Conservation (phyloP, 768 basidiomycete genomes). For the Cantharellus anzutake region DNA sequence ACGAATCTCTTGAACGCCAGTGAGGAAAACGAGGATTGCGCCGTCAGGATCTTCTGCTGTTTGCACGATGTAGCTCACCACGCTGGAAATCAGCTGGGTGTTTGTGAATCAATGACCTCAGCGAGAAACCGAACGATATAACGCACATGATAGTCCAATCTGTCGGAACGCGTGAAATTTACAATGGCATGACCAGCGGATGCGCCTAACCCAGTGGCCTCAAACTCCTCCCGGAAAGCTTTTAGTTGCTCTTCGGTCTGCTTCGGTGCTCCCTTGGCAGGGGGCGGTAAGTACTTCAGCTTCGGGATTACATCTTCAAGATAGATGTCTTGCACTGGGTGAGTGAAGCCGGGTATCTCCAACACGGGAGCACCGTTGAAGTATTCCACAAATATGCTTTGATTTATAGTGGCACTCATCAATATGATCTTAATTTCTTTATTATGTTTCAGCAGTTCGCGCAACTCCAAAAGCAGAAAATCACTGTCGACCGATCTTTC, state of each 20-base stretch:
- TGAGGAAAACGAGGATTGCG: conserved; percentile 72
- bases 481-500: conserved; percentile 86
- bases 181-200: conserved; percentile 38
- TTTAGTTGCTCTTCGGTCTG: conserved; percentile 29
- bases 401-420: conserved; percentile 94
- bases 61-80: conserved; percentile 42
- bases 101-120: not conserved
- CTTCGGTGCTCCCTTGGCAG: conserved; percentile 21
- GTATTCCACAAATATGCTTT: conserved; percentile 65
- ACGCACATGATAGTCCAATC: conserved; percentile 54
- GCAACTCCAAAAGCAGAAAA: conserved; percentile 68
- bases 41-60: conserved; percentile 27
- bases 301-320: conserved; percentile 57
- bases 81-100: conserved; percentile 39
- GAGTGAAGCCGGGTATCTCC: conserved; percentile 63
- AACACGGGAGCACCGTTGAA: conserved; percentile 67
- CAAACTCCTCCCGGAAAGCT: conserved; percentile 30
- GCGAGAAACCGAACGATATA: not conserved
- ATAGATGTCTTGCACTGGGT: conserved; percentile 64
- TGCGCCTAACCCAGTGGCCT: conserved; percentile 31
- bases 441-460: conserved; percentile 49
- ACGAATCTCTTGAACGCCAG: conserved; percentile 79
- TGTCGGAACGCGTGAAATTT: conserved; percentile 36
- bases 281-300: conserved; percentile 34
- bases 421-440: conserved; percentile 56